Evolutionary conservation across 306 rosid genomes (phyloP).

Genomic region (Quillaja saponaria): DNA sequence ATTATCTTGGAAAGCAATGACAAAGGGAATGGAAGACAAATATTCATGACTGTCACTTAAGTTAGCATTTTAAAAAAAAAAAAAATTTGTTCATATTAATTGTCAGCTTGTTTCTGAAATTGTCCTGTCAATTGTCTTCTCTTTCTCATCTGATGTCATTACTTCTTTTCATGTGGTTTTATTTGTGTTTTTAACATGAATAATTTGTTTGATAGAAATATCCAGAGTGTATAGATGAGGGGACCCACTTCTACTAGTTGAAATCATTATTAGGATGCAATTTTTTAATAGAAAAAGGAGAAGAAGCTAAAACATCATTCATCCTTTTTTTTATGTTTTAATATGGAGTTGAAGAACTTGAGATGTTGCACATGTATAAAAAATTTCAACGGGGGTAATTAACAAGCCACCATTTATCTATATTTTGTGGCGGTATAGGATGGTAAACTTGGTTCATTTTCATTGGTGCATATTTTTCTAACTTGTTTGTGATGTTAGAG

Average conservation of each 20-base stretch:
- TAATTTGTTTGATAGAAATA: background rate
- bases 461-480: background rate
- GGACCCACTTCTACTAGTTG: no score
- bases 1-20: background rate
- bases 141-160: background rate
- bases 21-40: background rate
- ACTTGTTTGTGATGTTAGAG: background rate
- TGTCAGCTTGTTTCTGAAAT: background rate
- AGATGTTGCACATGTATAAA: background rate
- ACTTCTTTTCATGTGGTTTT: background rate
- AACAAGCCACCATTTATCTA: background rate
- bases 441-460: background rate
- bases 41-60: background rate
- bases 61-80: slow-evolving; percentile 4
- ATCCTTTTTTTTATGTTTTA: background rate
- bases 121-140: background rate
- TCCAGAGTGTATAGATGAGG: background rate
- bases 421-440: background rate
- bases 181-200: background rate
- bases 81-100: background rate
- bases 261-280: no score
- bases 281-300: no score
- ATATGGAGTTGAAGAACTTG: background rate
- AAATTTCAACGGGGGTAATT: background rate
- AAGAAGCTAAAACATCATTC: no score